Percentiles rank a stretch among this genome's conserved stretches.
phyloP scores from a whole-genome alignment of 2,329 filamentous ascomycete genomes.

The Cercospora citrullina region DNA sequence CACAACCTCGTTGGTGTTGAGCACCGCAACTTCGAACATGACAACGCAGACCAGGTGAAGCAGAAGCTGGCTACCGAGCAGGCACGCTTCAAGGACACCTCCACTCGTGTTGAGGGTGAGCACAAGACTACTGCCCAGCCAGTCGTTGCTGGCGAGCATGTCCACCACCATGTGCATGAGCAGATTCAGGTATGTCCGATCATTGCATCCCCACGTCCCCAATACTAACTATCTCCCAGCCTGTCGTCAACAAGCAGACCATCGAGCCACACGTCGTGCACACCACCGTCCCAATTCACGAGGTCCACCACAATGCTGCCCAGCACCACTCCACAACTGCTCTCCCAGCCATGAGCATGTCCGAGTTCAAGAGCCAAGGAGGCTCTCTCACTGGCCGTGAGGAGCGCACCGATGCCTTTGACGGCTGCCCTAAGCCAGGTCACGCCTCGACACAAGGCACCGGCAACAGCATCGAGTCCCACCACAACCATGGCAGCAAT shows the following conservation, averaged over 20 bases:
- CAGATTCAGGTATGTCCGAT: constrained; percentile 47
- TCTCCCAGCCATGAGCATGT: constrained; percentile 63
- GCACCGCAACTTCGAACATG: constrained; percentile 63
- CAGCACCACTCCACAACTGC: constrained; percentile 66
- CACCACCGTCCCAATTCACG: constrained; percentile 70
- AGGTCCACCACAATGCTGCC: constrained; percentile 67
- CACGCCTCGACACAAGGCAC: constrained; percentile 12
- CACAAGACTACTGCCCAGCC: constrained; percentile 53
- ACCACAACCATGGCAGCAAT: constrained; percentile 16
- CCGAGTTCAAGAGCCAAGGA: constrained; percentile 62
- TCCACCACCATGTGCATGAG: constrained; percentile 67
- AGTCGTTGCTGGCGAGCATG: constrained; percentile 60
- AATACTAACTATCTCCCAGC: constrained; percentile 66
- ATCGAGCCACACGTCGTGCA: constrained; percentile 67
- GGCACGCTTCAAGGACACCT: constrained; percentile 55
- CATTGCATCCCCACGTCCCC: constrained; percentile 35
- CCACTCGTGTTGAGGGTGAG: constrained; percentile 49
- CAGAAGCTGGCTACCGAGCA: constrained; percentile 55
- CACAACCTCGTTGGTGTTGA: constrained; percentile 61
- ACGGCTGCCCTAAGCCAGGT: constrained; percentile 44
- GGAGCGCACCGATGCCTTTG: constrained; percentile 60
- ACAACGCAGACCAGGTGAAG: constrained; percentile 53
- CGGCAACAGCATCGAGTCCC: constrained; percentile 10
- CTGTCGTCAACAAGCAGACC: constrained; percentile 67
- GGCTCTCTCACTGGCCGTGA: constrained; percentile 57